Evolutionary conservation across 2,329 filamentous ascomycete species (phyloP), one percentile per base, ranked within the genome.

Genomic region (Pleomassaria siparia): DNA sequence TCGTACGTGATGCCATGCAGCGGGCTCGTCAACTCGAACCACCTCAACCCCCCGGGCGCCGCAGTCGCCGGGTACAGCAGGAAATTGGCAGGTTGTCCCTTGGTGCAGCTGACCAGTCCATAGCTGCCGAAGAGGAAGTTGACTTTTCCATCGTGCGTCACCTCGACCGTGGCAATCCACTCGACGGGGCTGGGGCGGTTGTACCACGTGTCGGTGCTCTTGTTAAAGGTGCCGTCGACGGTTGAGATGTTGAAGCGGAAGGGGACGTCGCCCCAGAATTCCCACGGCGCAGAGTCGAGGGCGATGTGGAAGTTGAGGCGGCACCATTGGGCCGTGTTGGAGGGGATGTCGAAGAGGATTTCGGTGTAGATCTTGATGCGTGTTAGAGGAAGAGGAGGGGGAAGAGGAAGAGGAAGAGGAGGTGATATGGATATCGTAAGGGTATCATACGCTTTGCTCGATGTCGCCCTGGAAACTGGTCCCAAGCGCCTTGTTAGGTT

Each of bases 1-100:
- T 66, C 66, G 45, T 65, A 61, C 24, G 59, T 59, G 37, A 69
- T 52, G 2, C 67, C 67, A 55, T 70, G 59, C 11, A 44, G 20
- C 8, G 52, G 54, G 42, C 66, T 57, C 21, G 60, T 54, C 46
- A 67, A 29, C 49, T 70, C 67, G 44, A 50, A 69, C 65, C 66
- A 69, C 10, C 45, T 58, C 3, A 63, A 42, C 13, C 53, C 56
- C 24, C 63, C 53, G 43, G 22, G 30, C 40, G 13, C 53, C 44
- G 13, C 49, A n/a, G n/a, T 47, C 35, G 41, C 54, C 0, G 64
- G 64, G 30, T 60, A 51, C 45, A 67, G 28, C 37, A 69, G 40
- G 32, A 63, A 70, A 40, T 67, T 58, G n/a, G 56, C 57, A 4
- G 56, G 46, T 29, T 54, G 40, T 2, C 59, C 59, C 35, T 62